A percentile compares a stretch with the other conserved stretches of the same genome.
Conservation (phyloP, 2,329 filamentous ascomycete genomes). For the Fusarium sp. region DNA sequence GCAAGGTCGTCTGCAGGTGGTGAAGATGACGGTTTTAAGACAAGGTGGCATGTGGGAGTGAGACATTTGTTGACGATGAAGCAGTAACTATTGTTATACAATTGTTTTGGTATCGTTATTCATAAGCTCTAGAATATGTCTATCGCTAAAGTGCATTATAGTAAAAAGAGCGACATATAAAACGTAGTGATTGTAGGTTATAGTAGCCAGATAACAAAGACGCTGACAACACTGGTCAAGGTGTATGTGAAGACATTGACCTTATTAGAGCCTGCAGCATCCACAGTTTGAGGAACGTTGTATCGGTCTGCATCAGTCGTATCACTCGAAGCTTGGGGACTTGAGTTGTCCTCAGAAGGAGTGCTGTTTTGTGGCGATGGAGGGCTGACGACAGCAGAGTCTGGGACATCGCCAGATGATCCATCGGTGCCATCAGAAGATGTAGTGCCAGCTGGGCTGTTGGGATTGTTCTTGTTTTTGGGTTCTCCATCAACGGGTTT, state of each 20-base stretch:
- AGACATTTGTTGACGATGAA: background rate
- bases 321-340: background rate
- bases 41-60: background rate
- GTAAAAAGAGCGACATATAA: background rate
- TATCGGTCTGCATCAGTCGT: too few relatives aligned
- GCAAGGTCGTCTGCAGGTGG: background rate
- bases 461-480: rapidly evolving
- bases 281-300: background rate
- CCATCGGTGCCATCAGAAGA: background rate
- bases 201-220: background rate
- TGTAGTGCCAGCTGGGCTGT: background rate
- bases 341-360: background rate
- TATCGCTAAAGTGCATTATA: background rate
- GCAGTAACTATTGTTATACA: background rate
- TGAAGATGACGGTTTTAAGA: background rate
- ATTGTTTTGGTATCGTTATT: background rate
- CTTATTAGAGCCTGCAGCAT: background rate
- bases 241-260: background rate
- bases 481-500: background rate
- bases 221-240: background rate
- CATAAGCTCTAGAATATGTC: background rate
- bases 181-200: background rate
- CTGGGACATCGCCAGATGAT: background rate
- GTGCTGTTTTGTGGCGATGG: background rate
- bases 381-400: background rate